Conservation (phyloP, 1,139 yeast genomes). For the Yamadazyma atmosphaerica region DNA sequence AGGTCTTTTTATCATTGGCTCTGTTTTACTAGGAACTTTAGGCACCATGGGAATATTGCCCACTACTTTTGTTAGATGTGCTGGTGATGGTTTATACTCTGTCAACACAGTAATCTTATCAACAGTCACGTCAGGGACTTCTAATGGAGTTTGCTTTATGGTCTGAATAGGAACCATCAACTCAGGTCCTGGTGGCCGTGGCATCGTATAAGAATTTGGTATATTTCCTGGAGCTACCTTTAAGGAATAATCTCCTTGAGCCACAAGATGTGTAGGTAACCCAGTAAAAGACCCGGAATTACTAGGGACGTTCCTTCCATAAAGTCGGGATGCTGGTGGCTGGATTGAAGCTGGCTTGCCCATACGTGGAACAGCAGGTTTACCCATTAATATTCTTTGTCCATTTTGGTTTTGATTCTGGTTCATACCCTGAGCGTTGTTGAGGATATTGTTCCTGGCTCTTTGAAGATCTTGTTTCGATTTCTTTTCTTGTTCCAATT, state of each 20-base stretch:
- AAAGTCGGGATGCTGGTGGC: constrained; percentile 43
- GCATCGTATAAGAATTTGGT: constrained; percentile 15
- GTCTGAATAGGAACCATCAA: constrained; percentile 34
- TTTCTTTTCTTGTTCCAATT: constrained; percentile 24
- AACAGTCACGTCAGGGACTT: constrained; percentile 12
- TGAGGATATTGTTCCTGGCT: constrained; percentile 1
- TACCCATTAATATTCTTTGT: constrained; percentile 34
- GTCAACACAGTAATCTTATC: constrained; percentile 20
- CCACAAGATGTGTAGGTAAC: constrained; percentile 24
- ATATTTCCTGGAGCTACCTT: constrained; percentile 21
- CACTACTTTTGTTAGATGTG: constrained; percentile 32
- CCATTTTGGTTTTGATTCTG: constrained; percentile 2
- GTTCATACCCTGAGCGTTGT: neutral
- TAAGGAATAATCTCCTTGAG: constrained; percentile 16
- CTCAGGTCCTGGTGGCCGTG: constrained; percentile 40
- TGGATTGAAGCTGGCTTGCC: constrained; percentile 49
- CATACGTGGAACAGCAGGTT: constrained; percentile 40
- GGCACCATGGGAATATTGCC: constrained; percentile 35
- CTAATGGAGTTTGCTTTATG: constrained; percentile 12
- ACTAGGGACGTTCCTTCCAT: constrained; percentile 21
- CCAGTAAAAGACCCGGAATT: constrained; percentile 17
- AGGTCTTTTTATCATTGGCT: constrained; percentile 30
- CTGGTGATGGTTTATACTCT: constrained; percentile 26
- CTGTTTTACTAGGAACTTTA: constrained; percentile 45
- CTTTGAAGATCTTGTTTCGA: constrained; percentile 17